Evolutionary conservation across 768 basidiomycete genomes (phyloP), one percentile per base, ranked within the genome.

Genomic region (Tylopilus sp.): DNA sequence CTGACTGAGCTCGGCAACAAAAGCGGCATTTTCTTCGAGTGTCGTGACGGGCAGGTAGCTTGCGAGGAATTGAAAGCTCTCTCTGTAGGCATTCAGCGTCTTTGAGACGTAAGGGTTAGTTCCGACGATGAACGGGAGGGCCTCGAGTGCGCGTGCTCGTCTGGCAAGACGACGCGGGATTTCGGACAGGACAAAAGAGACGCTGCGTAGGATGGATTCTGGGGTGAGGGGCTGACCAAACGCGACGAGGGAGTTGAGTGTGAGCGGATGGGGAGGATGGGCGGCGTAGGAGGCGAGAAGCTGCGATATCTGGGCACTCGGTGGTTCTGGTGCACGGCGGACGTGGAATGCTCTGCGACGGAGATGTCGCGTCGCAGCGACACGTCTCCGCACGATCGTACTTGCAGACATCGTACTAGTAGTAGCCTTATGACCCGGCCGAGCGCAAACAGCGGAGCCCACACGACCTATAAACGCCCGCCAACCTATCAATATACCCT

Each of bases 91-190:
- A 49, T 82, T 72, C 52, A 91, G 74, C 12, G 82, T 82, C 50
- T 79, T 81, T 4, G 86, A 77, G n/a, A 93, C 79, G 68, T 88
- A 90, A 13, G 91, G 91, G 66, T 93, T 93, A 46, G 87, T 91
- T 20, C 89, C 91, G 44, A 92, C 91, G 35, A 93, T 93, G 70
- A 87, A 93, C 1, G 91, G 91, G 28, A 93, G 76, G 1, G 77
- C 71, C 63, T 92, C 88, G 44, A 93, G 73, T 20, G 83, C 83
- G 28, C 80, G 80, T 40, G 89, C 84, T 12, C 90, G 83, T 50
- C 79, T 81, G 2, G 87, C 88, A 28, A 93, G 77, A 46, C 89
- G 76, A 18, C 84, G 77, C 20, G 91, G 91, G 15, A 92, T 82
- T 66, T 92, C 90, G 3, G 82, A 76, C 13, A 88, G 76, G 1